phyloP scores from a whole-genome alignment of 2,329 filamentous ascomycete species.

The Monosporascus sp. region DNA sequence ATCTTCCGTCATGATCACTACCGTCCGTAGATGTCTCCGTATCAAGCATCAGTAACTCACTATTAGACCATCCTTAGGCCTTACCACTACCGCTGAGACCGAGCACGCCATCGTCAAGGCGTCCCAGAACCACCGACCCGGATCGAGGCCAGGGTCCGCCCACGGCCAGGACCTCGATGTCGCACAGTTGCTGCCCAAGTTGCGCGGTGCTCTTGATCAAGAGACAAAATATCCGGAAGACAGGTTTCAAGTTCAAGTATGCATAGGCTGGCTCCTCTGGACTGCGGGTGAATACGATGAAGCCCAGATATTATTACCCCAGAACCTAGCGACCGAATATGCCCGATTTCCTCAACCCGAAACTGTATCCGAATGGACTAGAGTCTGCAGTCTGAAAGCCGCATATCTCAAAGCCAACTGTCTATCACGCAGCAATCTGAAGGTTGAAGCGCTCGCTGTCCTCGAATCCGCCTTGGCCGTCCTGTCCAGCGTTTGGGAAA shows the following conservation, averaged over 20 bases:
- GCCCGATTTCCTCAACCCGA: constrained; percentile 46
- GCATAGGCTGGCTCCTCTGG: constrained; percentile 82
- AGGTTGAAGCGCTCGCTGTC: constrained; percentile 56
- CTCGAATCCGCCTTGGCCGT: constrained; percentile 63
- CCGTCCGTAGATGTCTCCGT: constrained; percentile 1
- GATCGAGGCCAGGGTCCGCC: constrained; percentile 36
- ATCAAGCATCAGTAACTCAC: constrained; percentile 9
- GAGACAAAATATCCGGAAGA: constrained; percentile 51
- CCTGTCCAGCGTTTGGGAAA: constrained; percentile 47
- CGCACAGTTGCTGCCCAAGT: constrained; percentile 40
- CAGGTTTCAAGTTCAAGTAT: constrained; percentile 73
- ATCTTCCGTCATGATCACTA: constrained; percentile 5
- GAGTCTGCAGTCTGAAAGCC: constrained; percentile 73
- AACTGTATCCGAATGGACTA: constrained; percentile 67
- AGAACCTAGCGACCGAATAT: constrained; percentile 52
- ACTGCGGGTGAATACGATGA: constrained; percentile 62
- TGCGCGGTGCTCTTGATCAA: constrained; percentile 52
- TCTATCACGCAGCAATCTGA: constrained; percentile 42
- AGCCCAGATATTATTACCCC: constrained; percentile 57
- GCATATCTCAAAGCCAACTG: constrained; percentile 70
- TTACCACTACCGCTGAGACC: constrained; percentile 63
- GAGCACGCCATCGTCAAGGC: constrained; percentile 60
- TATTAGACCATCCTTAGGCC: constrained; percentile 42
- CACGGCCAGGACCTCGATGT: constrained; percentile 40
- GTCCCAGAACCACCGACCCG: constrained; percentile 35